These are phyloP conservation scores for Mortierella sp. DNA, from an alignment of 371 early-diverging fungal species.

Conservation along the genomic window DNA sequence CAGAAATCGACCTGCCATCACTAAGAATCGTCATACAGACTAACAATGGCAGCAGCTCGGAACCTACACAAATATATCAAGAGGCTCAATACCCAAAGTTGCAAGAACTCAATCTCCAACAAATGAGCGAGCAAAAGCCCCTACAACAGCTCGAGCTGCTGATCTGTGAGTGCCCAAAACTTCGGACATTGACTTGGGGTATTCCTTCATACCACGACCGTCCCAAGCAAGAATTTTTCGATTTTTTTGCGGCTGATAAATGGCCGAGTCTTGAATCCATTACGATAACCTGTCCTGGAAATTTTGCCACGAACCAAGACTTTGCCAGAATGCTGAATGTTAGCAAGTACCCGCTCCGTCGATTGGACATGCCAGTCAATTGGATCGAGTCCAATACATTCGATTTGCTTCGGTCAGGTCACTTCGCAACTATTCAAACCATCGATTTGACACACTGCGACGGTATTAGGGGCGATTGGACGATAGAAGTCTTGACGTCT, in stretches of 20 bases:
- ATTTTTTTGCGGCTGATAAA: neutral
- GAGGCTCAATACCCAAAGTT: constrained; percentile 12
- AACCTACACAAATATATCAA: neutral
- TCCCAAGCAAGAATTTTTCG: neutral
- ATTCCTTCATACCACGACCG: neutral
- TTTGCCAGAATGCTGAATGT: neutral
- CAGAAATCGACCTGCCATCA: neutral
- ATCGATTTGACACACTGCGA: neutral
- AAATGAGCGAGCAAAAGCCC: neutral
- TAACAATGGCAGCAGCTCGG: too few relatives aligned
- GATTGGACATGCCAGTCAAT: neutral
- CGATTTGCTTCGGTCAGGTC: neutral
- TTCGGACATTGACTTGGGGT: constrained; percentile 19
- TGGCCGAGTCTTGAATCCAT: constrained; percentile 29
- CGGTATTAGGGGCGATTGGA: neutral
- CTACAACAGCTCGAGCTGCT: constrained; percentile 9
- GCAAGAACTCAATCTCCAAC: constrained; percentile 4
- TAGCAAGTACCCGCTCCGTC: constrained; percentile 2
- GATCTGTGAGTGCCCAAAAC: constrained; percentile 14
- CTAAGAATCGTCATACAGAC: neutral
- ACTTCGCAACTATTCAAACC: constrained; percentile 16
- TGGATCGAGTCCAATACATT: neutral
- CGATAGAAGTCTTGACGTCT: constrained; percentile 9
- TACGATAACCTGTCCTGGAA: neutral
- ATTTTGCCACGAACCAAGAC: neutral